Conservation (phyloP, 2,329 filamentous ascomycete species). For the Fusarium graminum region DNA sequence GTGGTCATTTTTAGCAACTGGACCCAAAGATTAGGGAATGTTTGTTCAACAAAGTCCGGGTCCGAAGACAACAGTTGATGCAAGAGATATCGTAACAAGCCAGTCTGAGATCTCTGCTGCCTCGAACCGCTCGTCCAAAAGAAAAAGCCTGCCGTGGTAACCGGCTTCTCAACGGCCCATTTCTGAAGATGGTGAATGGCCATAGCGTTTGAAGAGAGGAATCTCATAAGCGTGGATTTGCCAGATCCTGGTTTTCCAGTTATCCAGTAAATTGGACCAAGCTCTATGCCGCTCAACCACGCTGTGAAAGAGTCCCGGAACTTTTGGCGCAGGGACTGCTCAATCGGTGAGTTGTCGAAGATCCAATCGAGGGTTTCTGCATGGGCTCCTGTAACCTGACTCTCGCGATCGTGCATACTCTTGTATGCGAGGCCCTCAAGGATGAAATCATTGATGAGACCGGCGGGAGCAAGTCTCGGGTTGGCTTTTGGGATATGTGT, state of each 20-base stretch:
- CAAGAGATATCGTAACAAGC: constrained; percentile 54
- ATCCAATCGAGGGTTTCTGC: constrained; percentile 56
- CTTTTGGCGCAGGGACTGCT: constrained; percentile 1
- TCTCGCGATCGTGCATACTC: constrained; percentile 51
- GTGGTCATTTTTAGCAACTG: constrained; percentile 11
- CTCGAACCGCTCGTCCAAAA: constrained; percentile 60
- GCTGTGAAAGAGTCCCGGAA: constrained; percentile 11
- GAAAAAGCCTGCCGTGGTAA: constrained; percentile 57
- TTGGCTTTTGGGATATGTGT: not conserved
- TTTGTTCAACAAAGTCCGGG: not conserved
- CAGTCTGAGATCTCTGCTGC: constrained; percentile 55
- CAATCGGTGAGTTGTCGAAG: constrained; percentile 40
- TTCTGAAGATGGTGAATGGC: constrained; percentile 30
- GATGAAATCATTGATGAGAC: constrained; percentile 51
- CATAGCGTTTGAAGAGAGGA: constrained; percentile 48
- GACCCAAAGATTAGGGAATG: constrained; percentile 12
- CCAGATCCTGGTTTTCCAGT: constrained; percentile 56
- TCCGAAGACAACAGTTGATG: constrained; percentile 51
- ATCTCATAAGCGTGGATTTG: constrained; percentile 61
- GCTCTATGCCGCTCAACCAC: not conserved
- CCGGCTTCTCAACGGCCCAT: constrained; percentile 49
- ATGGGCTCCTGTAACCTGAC: constrained; percentile 51
- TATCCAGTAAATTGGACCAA: constrained; percentile 19
- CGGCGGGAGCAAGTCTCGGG: constrained; percentile 27
- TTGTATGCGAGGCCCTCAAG: constrained; percentile 52